Percentiles rank a stretch among this genome's conserved stretches.
Evolutionary conservation across 176 grass and related monocot species (phyloP).

Genomic region (Oryza longistaminata): DNA sequence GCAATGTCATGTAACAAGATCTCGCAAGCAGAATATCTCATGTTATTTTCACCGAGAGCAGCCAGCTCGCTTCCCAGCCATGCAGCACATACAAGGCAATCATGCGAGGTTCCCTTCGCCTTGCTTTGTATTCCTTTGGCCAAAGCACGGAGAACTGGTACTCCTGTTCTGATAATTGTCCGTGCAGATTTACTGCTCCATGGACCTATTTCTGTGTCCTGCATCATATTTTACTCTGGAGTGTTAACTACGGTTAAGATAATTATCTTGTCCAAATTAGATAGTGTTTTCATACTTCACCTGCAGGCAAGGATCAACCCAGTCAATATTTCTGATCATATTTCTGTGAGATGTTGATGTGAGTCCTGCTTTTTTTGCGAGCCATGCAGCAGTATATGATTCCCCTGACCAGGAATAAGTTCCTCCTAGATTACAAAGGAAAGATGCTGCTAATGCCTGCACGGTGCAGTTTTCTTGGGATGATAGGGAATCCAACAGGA

Average conservation of each 20-base stretch:
- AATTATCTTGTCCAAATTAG: constrained; percentile 28
- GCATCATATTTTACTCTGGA: constrained; percentile 31
- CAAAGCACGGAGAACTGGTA: constrained; percentile 58
- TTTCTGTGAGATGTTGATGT: constrained; percentile 70
- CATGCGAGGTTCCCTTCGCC: constrained; percentile 66
- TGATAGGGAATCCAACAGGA: constrained; percentile 66
- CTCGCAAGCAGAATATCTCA: constrained; percentile 76
- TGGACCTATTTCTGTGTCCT: constrained; percentile 83
- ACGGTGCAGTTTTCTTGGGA: constrained; percentile 58
- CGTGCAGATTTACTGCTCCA: constrained; percentile 69
- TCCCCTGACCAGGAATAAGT: constrained; percentile 96
- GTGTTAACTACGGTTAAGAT: constrained; percentile 22
- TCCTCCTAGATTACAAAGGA: constrained; percentile 83
- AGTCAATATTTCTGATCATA: constrained; percentile 81
- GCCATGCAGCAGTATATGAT: constrained; percentile 72
- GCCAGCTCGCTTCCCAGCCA: constrained; percentile 86
- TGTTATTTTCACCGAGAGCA: constrained; percentile 45
- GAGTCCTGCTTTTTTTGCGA: constrained; percentile 84
- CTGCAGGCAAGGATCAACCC: constrained; percentile 88
- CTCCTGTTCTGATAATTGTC: constrained; percentile 54
- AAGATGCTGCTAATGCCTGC: constrained; percentile 71
- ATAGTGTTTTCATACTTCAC: constrained; percentile 45
- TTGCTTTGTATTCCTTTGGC: constrained; percentile 83
- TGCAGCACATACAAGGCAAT: constrained; percentile 67
- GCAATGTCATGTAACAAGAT: constrained; percentile 68